Percentiles rank a stretch among this genome's conserved stretches.
Evolutionary conservation across 2,329 filamentous ascomycete species (phyloP).

Genomic region (Sarocladiaceae sp.): DNA sequence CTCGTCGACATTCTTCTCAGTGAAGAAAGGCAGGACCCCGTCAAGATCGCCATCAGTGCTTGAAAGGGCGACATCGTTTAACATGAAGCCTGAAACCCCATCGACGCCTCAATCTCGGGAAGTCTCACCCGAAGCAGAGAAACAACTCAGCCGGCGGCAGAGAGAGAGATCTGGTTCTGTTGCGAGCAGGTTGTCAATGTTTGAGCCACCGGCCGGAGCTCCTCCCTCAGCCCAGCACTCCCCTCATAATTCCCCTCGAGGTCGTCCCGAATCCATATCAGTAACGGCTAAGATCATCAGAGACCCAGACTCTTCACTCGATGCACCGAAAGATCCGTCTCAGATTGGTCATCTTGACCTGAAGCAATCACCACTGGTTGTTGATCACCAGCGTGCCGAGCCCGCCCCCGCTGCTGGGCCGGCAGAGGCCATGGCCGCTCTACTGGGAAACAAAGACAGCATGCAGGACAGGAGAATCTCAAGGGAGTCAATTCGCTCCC

Average conservation of each 20-base stretch:
- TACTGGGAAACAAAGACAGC: slow-evolving; percentile 32
- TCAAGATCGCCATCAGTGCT: slow-evolving; percentile 39
- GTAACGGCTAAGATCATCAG: slow-evolving; percentile 81
- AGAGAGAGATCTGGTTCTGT: slow-evolving; percentile 47
- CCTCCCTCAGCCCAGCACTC: slow-evolving; percentile 15
- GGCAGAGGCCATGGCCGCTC: slow-evolving; percentile 14
- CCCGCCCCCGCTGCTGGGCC: slow-evolving; percentile 19
- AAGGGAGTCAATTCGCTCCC: slow-evolving; percentile 30
- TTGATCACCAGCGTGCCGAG: slow-evolving; percentile 42
- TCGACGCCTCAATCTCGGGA: slow-evolving; percentile 34
- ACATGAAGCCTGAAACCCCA: slow-evolving; percentile 15
- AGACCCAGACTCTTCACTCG: slow-evolving; percentile 34
- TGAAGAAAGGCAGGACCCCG: slow-evolving; percentile 41
- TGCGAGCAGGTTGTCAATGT: slow-evolving; percentile 49
- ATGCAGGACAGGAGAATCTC: slow-evolving; percentile 43
- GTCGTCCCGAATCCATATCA: slow-evolving; percentile 70
- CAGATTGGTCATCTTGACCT: slow-evolving; percentile 46
- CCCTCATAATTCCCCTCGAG: slow-evolving; percentile 28
- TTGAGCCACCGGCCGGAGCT: slow-evolving; percentile 33
- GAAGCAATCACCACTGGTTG: slow-evolving; percentile 52
- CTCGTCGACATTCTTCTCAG: slow-evolving; percentile 53
- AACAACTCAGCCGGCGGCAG: slow-evolving; percentile 14
- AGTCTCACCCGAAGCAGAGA: slow-evolving; percentile 37
- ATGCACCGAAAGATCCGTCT: slow-evolving; percentile 26
- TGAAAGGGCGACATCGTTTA: slow-evolving; percentile 36